Conservation (phyloP, 2,329 filamentous ascomycete genomes). For the Cladosporium sp. region DNA sequence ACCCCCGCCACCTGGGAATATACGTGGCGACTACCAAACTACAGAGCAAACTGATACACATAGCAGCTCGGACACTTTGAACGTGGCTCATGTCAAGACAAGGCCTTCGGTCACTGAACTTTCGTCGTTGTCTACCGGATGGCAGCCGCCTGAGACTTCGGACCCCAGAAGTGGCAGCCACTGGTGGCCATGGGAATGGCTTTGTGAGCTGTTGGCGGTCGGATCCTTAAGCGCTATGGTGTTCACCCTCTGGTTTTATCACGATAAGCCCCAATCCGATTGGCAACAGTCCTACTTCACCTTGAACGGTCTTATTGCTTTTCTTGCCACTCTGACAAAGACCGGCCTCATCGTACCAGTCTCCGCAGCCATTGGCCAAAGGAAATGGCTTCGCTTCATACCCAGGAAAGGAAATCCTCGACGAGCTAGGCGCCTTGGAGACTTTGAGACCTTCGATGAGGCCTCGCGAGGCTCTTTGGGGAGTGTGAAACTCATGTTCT, state of each 20-base stretch:
- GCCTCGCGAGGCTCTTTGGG: conserved; percentile 13
- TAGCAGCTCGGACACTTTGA: too few species aligned
- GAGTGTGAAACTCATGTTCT: conserved; percentile 1
- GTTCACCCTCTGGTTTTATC: background rate
- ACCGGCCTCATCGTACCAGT: conserved; percentile 13
- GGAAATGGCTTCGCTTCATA: conserved; percentile 15
- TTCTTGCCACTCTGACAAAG: conserved; percentile 11
- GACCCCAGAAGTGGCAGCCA: background rate
- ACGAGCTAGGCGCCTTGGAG: background rate
- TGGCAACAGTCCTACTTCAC: conserved; percentile 9
- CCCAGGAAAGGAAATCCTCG: background rate
- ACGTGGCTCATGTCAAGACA: too few species aligned
- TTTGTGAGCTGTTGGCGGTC: conserved; percentile 5
- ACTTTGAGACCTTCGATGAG: conserved; percentile 13
- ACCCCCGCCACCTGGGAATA: too few species aligned
- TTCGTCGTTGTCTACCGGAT: too few species aligned
- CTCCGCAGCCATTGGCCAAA: conserved; percentile 14
- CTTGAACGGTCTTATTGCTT: conserved; percentile 12
- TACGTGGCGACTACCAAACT: too few species aligned
- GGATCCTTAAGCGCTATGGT: conserved; percentile 5
- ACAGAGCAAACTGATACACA: too few species aligned
- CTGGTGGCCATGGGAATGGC: conserved; percentile 9
- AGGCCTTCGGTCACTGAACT: background rate
- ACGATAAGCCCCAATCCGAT: conserved; percentile 2
- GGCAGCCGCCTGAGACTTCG: background rate